These are phyloP conservation scores for Aureobasidium sp. DNA, from an alignment of 2,329 filamentous ascomycete genomes.

Conservation along the genomic window DNA sequence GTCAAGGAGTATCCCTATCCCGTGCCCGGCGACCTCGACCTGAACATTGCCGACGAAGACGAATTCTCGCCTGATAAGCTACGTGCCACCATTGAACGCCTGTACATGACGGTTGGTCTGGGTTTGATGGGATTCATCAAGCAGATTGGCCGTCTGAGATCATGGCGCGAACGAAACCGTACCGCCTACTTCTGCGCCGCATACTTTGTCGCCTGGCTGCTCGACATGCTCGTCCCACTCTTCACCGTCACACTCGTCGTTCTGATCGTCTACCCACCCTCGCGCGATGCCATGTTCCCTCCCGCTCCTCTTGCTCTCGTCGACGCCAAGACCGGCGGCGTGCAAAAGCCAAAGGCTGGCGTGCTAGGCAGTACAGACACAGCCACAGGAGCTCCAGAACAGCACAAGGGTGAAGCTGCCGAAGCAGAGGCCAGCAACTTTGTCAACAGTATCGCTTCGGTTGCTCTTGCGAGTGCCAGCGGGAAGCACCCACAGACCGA, in stretches of 20 bases:
- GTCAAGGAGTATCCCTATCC: slow-evolving; percentile 58
- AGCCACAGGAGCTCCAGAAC: slow-evolving; percentile 72
- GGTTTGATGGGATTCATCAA: slow-evolving; percentile 59
- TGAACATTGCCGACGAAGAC: slow-evolving; percentile 74
- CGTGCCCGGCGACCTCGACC: slow-evolving; percentile 61
- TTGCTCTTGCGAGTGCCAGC: slow-evolving; percentile 65
- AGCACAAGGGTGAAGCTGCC: slow-evolving; percentile 73
- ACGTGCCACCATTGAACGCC: slow-evolving; percentile 64
- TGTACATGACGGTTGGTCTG: slow-evolving; percentile 73
- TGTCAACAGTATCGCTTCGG: slow-evolving; percentile 61
- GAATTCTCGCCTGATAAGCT: slow-evolving; percentile 81
- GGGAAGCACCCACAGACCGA: slow-evolving; percentile 67
- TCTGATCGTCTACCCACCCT: slow-evolving; percentile 57
- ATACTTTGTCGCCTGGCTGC: slow-evolving; percentile 58
- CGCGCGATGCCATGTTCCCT: slow-evolving; percentile 60
- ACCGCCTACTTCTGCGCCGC: slow-evolving; percentile 58
- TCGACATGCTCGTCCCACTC: slow-evolving; percentile 62
- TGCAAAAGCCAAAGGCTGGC: slow-evolving; percentile 69
- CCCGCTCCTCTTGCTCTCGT: slow-evolving; percentile 69
- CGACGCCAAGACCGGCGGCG: slow-evolving; percentile 57
- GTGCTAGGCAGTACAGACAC: slow-evolving; percentile 69
- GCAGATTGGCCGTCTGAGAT: slow-evolving; percentile 66
- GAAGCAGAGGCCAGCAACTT: slow-evolving; percentile 78
- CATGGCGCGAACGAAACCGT: slow-evolving; percentile 65
- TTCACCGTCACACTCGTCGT: slow-evolving; percentile 51